Base-by-base conservation (phyloP, 75 land plant genomes). In the Picea glauca region DNA sequence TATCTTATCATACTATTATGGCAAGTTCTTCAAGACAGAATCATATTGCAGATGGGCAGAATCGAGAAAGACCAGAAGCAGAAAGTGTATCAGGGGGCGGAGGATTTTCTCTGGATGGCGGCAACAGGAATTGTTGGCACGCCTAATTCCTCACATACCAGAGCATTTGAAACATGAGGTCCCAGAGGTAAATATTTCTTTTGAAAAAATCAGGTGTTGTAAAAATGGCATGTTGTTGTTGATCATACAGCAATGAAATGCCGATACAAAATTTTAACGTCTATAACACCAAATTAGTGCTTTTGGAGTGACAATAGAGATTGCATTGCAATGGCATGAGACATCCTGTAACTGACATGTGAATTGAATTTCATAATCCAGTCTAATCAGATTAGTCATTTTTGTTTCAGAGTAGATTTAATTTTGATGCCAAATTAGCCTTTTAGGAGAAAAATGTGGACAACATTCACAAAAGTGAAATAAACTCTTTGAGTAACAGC, bases 1-100 rank as follows among this genome's bases (percentile, higher is more conserved):
- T 35, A 76, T 93, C 3, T 46, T 87, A 17, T 81, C 81, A 17
- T 91, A 83, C 72, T 93, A 91, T 65, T 93, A 93, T 76, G 88
- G 95, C 35, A 66, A 79, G 6, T 93, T 93, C 76, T 89, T 81
- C 77, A 78, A 82, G 50, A 85, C 74, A 15, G 75, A 77, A 54
- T 61, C n/a, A 30, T 82, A 89, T 74, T 74, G 74, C 26, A 91
- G 84, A 78, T 93, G 96, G 96, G 66, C 84, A n/a, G 89, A 90
- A 18, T 76, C 89, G 58, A 72, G 84, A 32, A 89, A 84, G 60
- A 72, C 54, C 5, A 82, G 79, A 72, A 87, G 90, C 79, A 86
- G 77, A 64, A 82, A 78, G 72, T 68, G 80, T 78, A 73, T 87
- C 13, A 68, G 77, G 70, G 93, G 93, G 15, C 78, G 72, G 8